Base-by-base conservation (phyloP, 768 basidiomycete genomes). In the Russula vinacea region DNA sequence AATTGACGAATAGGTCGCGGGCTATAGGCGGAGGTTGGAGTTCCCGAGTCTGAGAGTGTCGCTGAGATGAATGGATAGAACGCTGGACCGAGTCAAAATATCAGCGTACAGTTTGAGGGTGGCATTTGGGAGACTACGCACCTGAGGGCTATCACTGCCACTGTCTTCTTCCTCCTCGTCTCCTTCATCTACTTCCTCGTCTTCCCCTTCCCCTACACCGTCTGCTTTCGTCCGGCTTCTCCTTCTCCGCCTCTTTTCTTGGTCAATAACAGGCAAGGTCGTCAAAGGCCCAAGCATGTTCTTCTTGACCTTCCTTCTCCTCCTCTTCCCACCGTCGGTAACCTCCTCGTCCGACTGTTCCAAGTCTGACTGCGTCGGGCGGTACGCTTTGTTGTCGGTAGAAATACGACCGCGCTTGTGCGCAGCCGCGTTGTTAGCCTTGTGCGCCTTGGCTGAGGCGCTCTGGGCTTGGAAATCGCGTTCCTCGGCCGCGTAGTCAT, bases 401-500 rank as follows among this genome's bases (percentile, higher is more conserved):
- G 88, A 88, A 66, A 91, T 89, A 37, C 86, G 83, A 68, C 80
- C 81, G 29, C 84, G 82, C 71, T 79, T 83, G 66, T 80, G 76
- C 9, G 70, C 70, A 1, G 76, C 70, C 26, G 70, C 66, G 11
- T 73, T 66, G 32, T 17, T 49, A 26, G 70, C 64, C 71, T 75
- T 74, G 74, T 75, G 72, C 69, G 76, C 62, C 50, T 55, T 61
- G 42, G 32, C 14, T 17, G 64, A 32, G 26, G 56, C 53, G 17
- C 40, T 60, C 55, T 66, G 58, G 24, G 51, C 53, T 64, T 84
- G 80, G 67, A 78, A 87, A 32, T 88, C 84, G 29, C 81, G 79
- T 70, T 94, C 90, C 71, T 94, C 90, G 6, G 81, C 84, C 10
- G 83, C 81, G 71, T 93, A 94, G 73, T 90, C 89, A 73, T 92